phyloP scores from a whole-genome alignment of 352 stramenopile species.

The Halophytophthora polymorphica region DNA sequence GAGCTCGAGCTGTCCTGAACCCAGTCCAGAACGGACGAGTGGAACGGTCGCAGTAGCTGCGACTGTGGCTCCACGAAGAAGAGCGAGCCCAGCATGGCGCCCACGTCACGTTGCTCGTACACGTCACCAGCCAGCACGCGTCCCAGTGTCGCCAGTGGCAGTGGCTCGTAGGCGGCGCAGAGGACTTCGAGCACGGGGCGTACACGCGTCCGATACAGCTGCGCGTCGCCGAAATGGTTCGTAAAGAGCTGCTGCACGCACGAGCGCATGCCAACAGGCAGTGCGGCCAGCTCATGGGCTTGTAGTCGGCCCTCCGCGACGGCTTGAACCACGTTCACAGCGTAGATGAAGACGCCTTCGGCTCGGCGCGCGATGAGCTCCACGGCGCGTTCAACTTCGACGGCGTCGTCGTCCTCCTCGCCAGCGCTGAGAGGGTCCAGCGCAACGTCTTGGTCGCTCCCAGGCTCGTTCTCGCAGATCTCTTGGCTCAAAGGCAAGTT shows the following conservation, averaged over 20 bases:
- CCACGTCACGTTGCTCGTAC: slow-evolving; percentile 63
- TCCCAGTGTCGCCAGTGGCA: slow-evolving; percentile 39
- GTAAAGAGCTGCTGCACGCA: slow-evolving; percentile 74
- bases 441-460: not conserved
- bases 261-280: slow-evolving; percentile 62
- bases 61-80: slow-evolving; percentile 40
- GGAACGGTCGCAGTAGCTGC: slow-evolving; percentile 50
- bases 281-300: slow-evolving; percentile 44
- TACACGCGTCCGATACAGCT: slow-evolving; percentile 51
- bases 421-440: not conserved
- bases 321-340: slow-evolving; percentile 71
- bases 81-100: slow-evolving; percentile 46
- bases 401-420: slow-evolving; percentile 4
- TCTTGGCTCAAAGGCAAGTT: slow-evolving; percentile 13
- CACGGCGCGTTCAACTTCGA: slow-evolving; percentile 31
- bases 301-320: slow-evolving; percentile 48
- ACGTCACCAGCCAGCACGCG: slow-evolving; percentile 51
- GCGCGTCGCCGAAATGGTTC: slow-evolving; percentile 48
- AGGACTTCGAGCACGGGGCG: slow-evolving; percentile 67
- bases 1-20: slow-evolving; percentile 51
- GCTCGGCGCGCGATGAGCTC: slow-evolving; percentile 51
- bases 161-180: slow-evolving; percentile 63
- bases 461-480: slow-evolving; percentile 8
- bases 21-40: slow-evolving; percentile 75
- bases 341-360: slow-evolving; percentile 72